These are phyloP conservation scores for Eruca vesicaria DNA, from an alignment of 441 rosid species.

Conservation along the genomic window DNA sequence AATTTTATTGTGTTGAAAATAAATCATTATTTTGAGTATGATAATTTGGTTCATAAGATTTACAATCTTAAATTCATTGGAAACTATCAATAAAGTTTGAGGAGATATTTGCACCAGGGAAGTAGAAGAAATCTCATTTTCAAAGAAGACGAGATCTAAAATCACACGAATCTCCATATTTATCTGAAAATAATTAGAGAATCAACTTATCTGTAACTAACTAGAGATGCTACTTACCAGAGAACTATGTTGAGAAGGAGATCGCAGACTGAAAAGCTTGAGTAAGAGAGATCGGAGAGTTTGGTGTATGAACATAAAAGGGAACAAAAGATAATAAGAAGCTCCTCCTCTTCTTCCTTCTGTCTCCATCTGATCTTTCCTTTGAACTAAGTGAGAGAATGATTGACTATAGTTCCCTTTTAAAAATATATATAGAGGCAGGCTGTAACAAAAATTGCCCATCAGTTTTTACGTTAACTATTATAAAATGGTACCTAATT, in stretches of 20 bases:
- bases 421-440: background rate
- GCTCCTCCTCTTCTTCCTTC: background rate
- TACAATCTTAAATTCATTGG: background rate
- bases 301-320: background rate
- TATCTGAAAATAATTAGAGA: background rate
- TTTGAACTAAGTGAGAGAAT: background rate
- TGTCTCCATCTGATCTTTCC: background rate
- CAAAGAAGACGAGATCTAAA: background rate
- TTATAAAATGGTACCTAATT: background rate
- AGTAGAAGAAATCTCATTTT: background rate
- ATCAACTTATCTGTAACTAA: background rate
- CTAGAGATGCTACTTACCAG: background rate
- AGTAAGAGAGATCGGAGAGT: background rate
- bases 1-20: background rate
- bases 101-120: background rate
- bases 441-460: background rate
- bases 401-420: background rate
- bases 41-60: background rate
- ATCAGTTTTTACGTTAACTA: background rate
- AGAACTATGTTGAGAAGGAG: background rate
- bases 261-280: background rate
- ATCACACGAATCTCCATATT: background rate
- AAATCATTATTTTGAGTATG: background rate
- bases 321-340: background rate
- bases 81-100: background rate